A percentile compares a stretch with the other conserved stretches of the same genome.
These are phyloP conservation scores for Yarrowia hollandica DNA, from an alignment of 805 yeast species.

Conservation along the genomic window DNA sequence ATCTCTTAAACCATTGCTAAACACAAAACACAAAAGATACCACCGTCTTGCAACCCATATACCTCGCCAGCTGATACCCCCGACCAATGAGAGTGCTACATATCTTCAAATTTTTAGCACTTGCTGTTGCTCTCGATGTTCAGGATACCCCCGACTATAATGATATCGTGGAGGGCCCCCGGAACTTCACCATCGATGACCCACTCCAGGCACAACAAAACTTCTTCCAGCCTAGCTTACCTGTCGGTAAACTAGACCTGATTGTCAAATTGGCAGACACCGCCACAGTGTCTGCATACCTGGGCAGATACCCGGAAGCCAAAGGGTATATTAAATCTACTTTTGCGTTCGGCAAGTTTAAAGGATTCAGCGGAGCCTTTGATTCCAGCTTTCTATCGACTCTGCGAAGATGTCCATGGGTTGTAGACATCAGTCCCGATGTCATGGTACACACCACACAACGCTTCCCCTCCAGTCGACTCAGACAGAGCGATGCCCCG, in stretches of 20 bases:
- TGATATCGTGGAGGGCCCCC: constrained; percentile 3
- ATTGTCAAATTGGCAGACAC: constrained; percentile 23
- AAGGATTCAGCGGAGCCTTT: constrained; percentile 19
- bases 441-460: constrained; percentile 9
- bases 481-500: constrained; percentile 9
- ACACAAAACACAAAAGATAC: constrained; percentile 1
- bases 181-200: constrained; percentile 16
- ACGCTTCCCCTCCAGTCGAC: not conserved
- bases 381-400: constrained; percentile 1
- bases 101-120: not conserved
- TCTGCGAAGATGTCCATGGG: constrained; percentile 19
- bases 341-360: constrained; percentile 23
- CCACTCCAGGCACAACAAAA: not conserved
- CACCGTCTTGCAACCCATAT: not conserved
- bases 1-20: not conserved
- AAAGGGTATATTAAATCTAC: constrained; percentile 15
- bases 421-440: constrained; percentile 19
- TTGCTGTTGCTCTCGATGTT: constrained; percentile 1
- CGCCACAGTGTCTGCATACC: constrained; percentile 16
- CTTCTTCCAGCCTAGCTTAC: not conserved
- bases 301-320: constrained; percentile 9
- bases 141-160: not conserved
- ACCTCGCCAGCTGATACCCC: not conserved
- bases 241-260: not conserved
- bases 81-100: constrained; percentile 3